A percentile compares a stretch with the other conserved stretches of the same genome.
Evolutionary conservation across 2,329 filamentous ascomycete genomes (phyloP).

Genomic region (Epichloe sibirici): DNA sequence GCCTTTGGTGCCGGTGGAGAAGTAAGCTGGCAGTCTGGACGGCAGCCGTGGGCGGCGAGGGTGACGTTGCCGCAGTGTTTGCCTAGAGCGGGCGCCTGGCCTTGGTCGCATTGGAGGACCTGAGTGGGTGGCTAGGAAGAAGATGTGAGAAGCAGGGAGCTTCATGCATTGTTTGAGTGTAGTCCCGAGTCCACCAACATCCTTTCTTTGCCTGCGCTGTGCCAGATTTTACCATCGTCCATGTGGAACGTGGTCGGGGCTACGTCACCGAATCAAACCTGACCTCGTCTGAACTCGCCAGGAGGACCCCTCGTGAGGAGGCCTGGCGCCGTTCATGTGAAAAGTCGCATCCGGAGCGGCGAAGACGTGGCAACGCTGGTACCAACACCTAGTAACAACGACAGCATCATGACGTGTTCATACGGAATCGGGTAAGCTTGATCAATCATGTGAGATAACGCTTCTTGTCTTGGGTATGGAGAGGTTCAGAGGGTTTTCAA

Average conservation of each 20-base stretch:
- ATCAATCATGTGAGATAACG: not conserved
- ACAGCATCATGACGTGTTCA: not conserved
- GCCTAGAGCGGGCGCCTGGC: constrained; percentile 33
- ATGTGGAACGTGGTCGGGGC: constrained; percentile 40
- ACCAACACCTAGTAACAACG: constrained; percentile 8
- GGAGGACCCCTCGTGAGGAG: constrained; percentile 34
- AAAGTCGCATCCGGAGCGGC: constrained; percentile 28
- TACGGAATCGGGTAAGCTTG: not conserved
- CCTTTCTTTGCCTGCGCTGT: constrained; percentile 38
- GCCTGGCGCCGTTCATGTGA: constrained; percentile 36
- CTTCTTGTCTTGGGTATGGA: not conserved
- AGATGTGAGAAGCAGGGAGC: not conserved
- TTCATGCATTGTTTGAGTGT: not conserved
- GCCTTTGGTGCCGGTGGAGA: constrained; percentile 3
- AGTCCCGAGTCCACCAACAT: constrained; percentile 49
- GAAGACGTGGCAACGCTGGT: constrained; percentile 7
- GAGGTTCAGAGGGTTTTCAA: not conserved
- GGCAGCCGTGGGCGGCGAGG: constrained; percentile 29
- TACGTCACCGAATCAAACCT: constrained; percentile 38
- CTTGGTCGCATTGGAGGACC: constrained; percentile 49
- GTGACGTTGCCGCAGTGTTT: constrained; percentile 36
- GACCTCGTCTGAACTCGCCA: constrained; percentile 49
- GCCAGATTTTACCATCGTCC: constrained; percentile 39
- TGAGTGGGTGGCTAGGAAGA: constrained; percentile 34
- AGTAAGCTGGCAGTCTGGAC: constrained; percentile 7